Conservation (phyloP, 192 early-diverging fungal genomes). For the Coemansia sp. region DNA sequence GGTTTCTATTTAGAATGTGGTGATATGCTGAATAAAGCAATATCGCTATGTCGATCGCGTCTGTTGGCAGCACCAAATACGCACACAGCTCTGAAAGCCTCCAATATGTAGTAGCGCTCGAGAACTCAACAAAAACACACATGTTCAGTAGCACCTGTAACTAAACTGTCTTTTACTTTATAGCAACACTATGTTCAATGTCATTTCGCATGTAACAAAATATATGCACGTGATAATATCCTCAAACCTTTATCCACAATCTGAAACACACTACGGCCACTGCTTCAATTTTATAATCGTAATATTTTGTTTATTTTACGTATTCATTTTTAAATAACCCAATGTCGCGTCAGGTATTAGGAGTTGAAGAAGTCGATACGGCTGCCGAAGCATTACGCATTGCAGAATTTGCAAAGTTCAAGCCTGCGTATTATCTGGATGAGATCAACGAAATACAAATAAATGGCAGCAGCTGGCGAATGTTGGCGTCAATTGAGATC, state of each 20-base stretch:
- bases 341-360: conserved; percentile 6
- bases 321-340: too few species aligned
- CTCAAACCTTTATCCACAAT: conserved; percentile 5
- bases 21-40: too few species aligned
- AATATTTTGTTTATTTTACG: not conserved
- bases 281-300: not conserved
- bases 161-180: not conserved
- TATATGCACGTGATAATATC: conserved; percentile 16
- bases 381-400: conserved; percentile 33
- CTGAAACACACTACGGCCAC: too few species aligned
- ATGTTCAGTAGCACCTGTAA: too few species aligned
- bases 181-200: not conserved
- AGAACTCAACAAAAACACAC: too few species aligned
- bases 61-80: too few species aligned
- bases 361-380: conserved; percentile 33
- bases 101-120: too few species aligned
- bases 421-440: conserved; percentile 32
- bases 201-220: not conserved
- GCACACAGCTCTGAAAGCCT: too few species aligned
- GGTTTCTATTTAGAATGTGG: too few species aligned
- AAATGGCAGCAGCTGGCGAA: conserved; percentile 20
- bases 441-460: conserved; percentile 9
- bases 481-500: conserved; percentile 30
- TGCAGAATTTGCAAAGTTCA: conserved; percentile 46
- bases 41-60: too few species aligned